Evolutionary conservation across 768 basidiomycete genomes (phyloP).

Genomic region (Tylopilus rubrobrunneus): DNA sequence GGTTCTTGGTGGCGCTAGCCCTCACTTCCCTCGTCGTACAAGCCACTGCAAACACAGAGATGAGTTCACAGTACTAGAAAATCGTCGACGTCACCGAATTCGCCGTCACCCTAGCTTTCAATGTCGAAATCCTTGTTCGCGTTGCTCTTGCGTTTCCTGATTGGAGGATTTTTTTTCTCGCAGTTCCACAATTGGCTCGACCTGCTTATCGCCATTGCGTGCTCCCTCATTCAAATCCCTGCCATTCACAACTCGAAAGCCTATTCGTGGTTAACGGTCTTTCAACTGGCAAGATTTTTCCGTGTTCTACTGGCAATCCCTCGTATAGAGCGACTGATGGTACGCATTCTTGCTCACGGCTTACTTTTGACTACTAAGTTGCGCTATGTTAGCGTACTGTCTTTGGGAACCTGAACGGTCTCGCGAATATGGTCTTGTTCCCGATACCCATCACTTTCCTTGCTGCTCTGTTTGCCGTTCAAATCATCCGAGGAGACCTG

Average conservation of each 20-base stretch:
- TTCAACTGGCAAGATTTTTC: constrained; percentile 27
- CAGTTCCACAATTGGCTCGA: constrained; percentile 68
- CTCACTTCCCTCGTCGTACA: constrained; percentile 68
- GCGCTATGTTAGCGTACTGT: constrained; percentile 61
- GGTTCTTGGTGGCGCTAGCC: constrained; percentile 75
- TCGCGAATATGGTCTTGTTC: constrained; percentile 90
- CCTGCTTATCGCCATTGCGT: constrained; percentile 65
- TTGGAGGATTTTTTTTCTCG: constrained; percentile 78
- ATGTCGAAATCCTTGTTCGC: constrained; percentile 81
- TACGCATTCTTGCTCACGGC: constrained; percentile 26
- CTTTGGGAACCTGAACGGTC: constrained; percentile 87
- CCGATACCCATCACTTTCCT: constrained; percentile 84
- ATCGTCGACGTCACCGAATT: constrained; percentile 67
- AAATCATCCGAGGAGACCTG: constrained; percentile 84
- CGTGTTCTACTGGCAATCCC: constrained; percentile 88
- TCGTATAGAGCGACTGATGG: constrained; percentile 82
- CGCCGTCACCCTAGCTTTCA: constrained; percentile 76
- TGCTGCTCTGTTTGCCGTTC: constrained; percentile 76
- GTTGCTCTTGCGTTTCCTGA: constrained; percentile 68
- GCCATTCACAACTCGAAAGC: constrained; percentile 23
- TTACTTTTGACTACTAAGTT: constrained; percentile 3
- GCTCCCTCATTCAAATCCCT: constrained; percentile 82
- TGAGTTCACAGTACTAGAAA: constrained; percentile 41
- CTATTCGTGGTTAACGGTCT: too few species aligned
- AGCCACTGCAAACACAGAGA: constrained; percentile 59